phyloP scores from a whole-genome alignment of 2,329 filamentous ascomycete species.

The Exophiala viscosa region DNA sequence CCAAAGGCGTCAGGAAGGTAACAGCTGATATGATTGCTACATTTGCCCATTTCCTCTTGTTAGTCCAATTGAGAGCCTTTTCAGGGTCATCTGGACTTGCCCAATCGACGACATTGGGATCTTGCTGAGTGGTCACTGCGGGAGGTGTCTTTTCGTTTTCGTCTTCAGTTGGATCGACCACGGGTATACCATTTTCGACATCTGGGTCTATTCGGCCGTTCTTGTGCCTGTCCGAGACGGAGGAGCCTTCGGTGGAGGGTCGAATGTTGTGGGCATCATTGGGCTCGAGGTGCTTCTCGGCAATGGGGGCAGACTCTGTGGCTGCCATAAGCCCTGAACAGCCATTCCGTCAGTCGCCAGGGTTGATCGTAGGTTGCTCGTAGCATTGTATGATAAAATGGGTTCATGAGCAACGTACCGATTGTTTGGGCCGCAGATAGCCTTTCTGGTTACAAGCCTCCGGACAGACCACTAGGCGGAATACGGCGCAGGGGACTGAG shows the following conservation, averaged over 20 bases:
- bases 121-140: conserved; percentile 17
- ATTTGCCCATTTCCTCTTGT: conserved; percentile 41
- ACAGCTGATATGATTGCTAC: conserved; percentile 48
- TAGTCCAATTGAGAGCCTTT: conserved; percentile 60
- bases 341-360: conserved; percentile 1
- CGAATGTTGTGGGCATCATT: conserved; percentile 1
- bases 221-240: conserved; percentile 4
- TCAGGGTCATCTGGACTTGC: conserved; percentile 55
- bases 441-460: too few species aligned
- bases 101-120: conserved; percentile 57
- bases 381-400: too few species aligned
- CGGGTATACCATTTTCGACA: conserved; percentile 22
- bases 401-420: too few species aligned
- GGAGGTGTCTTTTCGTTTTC: conserved; percentile 15
- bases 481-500: too few species aligned
- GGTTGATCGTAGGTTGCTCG: too few species aligned
- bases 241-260: neutral
- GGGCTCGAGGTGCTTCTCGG: conserved; percentile 4
- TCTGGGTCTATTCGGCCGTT: conserved; percentile 15
- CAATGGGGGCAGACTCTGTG: neutral
- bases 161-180: conserved; percentile 21
- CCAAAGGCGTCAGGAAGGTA: conserved; percentile 44
- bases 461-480: too few species aligned
- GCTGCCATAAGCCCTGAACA: conserved; percentile 11
- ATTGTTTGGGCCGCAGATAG: too few species aligned